Base-by-base conservation (phyloP, 371 early-diverging fungal genomes). In the Syncephalastrum racemosum region DNA sequence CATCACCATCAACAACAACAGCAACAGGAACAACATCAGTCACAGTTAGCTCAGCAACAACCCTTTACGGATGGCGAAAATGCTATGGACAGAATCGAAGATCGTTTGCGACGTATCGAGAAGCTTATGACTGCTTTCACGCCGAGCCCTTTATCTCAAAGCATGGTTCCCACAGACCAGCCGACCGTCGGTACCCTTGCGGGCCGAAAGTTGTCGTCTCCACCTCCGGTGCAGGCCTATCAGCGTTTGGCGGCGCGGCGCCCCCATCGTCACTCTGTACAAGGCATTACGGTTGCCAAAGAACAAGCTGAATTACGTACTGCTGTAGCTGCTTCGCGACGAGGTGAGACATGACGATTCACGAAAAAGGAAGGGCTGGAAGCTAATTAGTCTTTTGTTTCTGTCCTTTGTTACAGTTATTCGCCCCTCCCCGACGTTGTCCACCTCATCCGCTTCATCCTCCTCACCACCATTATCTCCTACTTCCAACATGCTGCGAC, bases 31-130 rank as follows among this genome's bases (percentile, higher is more conserved):
- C 36, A 31, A 31, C 36, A 31, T 46, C 62, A 31, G 36, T 31
- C 24, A 47, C 48, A 48, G 62, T 40, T 48, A 31, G 49, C 19
- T 46, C 40, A 23, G 18, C 24, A 19, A 12, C 47, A 45, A 8
- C 22, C n/a, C 15, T 27, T n/a, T 50, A 51, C 36, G 10, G 58
- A 40, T 22, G 51, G 46, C 14, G 57, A 59, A 53, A 14, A 67
- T 67, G 67, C 72, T 4, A 71, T 75, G 44, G 74, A 70, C 47
- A 60, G 74, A 24, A 74, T 74, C 46, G 67, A 75, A 46, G 70
- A 71, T 54, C 62, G 75, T 6, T 42, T 75, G 25, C 56, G 71
- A 27, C 60, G 72, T 51, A 75, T 75, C 15, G 75, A 75, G 46
- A 59, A 60, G 44, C 50, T 75, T 10, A 68, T 75, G 69, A 67